Base-by-base conservation (phyloP, 169 alveolate species). In the Perkinsus chesapeaki region DNA sequence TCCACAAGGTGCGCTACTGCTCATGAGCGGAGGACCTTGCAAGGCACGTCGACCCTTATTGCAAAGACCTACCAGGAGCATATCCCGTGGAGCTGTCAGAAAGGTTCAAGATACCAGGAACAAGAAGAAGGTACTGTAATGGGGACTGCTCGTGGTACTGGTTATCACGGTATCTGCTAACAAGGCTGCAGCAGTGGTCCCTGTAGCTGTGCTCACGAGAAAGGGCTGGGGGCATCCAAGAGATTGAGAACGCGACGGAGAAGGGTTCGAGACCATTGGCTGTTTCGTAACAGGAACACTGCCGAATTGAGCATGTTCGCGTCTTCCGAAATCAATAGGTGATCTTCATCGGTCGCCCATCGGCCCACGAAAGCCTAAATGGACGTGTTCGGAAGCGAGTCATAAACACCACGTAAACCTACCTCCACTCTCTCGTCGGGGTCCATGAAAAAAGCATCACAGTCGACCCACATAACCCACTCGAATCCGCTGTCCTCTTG, bases 81-180 rank as follows among this genome's bases (percentile, higher is more conserved):
- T 43, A 43, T 9, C 60, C 60, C 23, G 60, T 43, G 60, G 60
- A 43, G 60, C 16, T 43, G 60, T 16, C 37, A 43, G 36, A 34
- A 19, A 90, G 9, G 19, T 90, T 43, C 92, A 90, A 43, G 3
- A 90, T 90, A n/a, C n/a, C 31, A 10, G 92, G 92, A 3, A 90
- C 92, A 5, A 90, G 39, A n/a, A 39, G 47, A 36, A 90, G 20
- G 43, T 90, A 90, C 92, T 34, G 36, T 12, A 90, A 31, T 3
- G 92, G 92, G 92, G 47, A 34, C 92, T 90, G 92, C 43, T 90
- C 92, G 92, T 90, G 92, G 47, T 39, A 90, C 92, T 90, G 92
- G 39, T 90, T 90, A 39, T 90, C 60, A 43, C 60, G 60, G 16
- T 43, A 43, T 43, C 60, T 43, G 60, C n/a, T n/a, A 43, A 5